These are phyloP conservation scores for Glutinoglossum americanum DNA, from an alignment of 495 filamentous ascomycete genomes.

Conservation along the genomic window DNA sequence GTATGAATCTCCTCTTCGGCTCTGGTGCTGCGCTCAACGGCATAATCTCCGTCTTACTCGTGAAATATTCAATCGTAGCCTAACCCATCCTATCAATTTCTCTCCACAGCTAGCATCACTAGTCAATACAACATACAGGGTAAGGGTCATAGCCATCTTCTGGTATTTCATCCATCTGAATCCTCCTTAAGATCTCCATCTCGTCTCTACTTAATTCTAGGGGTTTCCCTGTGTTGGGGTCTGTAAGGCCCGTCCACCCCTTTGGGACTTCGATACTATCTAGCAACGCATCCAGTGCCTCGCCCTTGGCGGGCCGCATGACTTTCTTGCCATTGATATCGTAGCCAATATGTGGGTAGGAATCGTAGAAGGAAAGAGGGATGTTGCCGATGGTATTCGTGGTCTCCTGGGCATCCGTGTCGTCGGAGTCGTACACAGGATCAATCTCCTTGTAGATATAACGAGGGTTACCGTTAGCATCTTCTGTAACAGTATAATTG, in stretches of 20 bases:
- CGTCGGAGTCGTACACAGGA: conserved; percentile 88
- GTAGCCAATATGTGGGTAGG: conserved; percentile 95
- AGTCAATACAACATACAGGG: conserved; percentile 24
- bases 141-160: conserved; percentile 83
- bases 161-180: conserved; percentile 77
- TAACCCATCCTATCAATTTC: conserved; percentile 11
- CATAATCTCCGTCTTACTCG: conserved; percentile 75
- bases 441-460: conserved; percentile 80
- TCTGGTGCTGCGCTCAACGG: conserved; percentile 85
- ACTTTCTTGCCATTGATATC: conserved; percentile 98
- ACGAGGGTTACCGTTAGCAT: conserved; percentile 51
- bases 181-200: conserved; percentile 65
- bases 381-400: conserved; percentile 91
- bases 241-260: conserved; percentile 92
- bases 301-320: conserved; percentile 81
- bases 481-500: conserved; percentile 38
- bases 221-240: conserved; percentile 79
- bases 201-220: conserved; percentile 74
- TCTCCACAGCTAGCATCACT: not conserved
- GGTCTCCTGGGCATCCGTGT: conserved; percentile 58
- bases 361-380: conserved; percentile 82
- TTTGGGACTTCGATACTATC: conserved; percentile 96
- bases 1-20: conserved; percentile 84
- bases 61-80: conserved; percentile 83
- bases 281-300: conserved; percentile 79